phyloP scores from a whole-genome alignment of 2,329 filamentous ascomycete genomes.

The Nothophoma quercina region DNA sequence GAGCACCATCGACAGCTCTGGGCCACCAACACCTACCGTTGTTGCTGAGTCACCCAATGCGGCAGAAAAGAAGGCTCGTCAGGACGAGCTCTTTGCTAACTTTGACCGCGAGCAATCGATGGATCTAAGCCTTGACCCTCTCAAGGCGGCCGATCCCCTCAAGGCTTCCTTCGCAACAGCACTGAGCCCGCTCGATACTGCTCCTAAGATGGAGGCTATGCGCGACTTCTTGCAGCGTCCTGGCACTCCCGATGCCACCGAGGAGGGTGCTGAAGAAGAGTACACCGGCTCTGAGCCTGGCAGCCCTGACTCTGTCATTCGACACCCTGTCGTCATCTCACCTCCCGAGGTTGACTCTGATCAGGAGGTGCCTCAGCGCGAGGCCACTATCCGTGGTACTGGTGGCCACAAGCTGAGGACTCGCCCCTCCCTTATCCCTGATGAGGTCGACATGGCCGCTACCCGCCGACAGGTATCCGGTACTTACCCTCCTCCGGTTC shows the following conservation, averaged over 20 bases:
- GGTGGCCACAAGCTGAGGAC: slow-evolving; percentile 84
- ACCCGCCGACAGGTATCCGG: slow-evolving; percentile 84
- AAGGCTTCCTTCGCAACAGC: slow-evolving; percentile 53
- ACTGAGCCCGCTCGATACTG: slow-evolving; percentile 40
- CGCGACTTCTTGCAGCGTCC: slow-evolving; percentile 53
- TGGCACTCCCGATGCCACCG: slow-evolving; percentile 58
- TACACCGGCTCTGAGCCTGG: slow-evolving; percentile 66
- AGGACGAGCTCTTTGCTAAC: slow-evolving; percentile 56
- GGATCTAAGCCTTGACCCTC: slow-evolving; percentile 63
- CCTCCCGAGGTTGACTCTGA: slow-evolving; percentile 57
- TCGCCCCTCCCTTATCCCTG: slow-evolving; percentile 83
- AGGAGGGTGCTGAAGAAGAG: slow-evolving; percentile 55
- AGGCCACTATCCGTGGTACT: slow-evolving; percentile 88
- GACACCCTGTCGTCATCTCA: slow-evolving; percentile 66
- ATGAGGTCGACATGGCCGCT: slow-evolving; percentile 86
- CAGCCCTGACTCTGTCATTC: slow-evolving; percentile 90
- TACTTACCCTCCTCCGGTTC: slow-evolving; percentile 62
- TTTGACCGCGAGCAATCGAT: slow-evolving; percentile 60
- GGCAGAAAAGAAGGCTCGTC: slow-evolving; percentile 38
- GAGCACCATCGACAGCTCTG: slow-evolving; percentile 51
- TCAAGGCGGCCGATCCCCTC: slow-evolving; percentile 64
- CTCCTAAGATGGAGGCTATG: slow-evolving; percentile 49
- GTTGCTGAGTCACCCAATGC: slow-evolving; percentile 36
- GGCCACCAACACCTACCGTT: slow-evolving; percentile 57
- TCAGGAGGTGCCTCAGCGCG: slow-evolving; percentile 76